phyloP scores from a whole-genome alignment of 345 rosid genomes.

The Moricandia moricandioides region DNA sequence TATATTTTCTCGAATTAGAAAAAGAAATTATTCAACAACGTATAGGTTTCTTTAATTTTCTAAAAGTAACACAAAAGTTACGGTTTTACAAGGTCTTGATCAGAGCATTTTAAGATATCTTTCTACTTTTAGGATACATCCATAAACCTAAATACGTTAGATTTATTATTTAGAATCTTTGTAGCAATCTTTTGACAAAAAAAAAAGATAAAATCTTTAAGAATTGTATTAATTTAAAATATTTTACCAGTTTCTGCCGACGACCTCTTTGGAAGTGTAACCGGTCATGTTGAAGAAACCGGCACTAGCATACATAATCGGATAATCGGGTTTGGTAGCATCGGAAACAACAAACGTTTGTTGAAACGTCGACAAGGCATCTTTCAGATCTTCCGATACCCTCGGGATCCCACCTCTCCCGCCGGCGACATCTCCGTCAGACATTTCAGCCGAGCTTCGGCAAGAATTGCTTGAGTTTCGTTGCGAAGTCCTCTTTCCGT shows the following conservation, averaged over 20 bases:
- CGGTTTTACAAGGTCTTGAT: background rate
- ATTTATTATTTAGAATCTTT: too few relatives aligned
- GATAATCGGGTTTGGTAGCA: constrained; percentile 86
- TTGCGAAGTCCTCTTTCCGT: constrained; percentile 44
- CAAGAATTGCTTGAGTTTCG: constrained; percentile 70
- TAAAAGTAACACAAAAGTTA: background rate
- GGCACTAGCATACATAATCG: constrained; percentile 93
- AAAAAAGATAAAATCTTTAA: background rate
- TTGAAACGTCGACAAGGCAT: constrained; percentile 82
- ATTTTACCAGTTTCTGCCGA: constrained; percentile 91
- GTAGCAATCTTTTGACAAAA: background rate
- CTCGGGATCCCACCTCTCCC: constrained; percentile 56
- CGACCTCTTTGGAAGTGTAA: constrained; percentile 83
- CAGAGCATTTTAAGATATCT: background rate
- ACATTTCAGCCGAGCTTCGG: constrained; percentile 67
- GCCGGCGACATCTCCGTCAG: constrained; percentile 48
- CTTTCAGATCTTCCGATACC: constrained; percentile 74
- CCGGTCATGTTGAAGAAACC: constrained; percentile 99
- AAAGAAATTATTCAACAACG: background rate
- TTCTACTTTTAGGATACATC: background rate
- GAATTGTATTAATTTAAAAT: background rate
- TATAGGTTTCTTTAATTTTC: background rate
- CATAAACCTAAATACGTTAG: background rate
- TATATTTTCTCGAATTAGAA: too few relatives aligned
- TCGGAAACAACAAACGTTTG: constrained; percentile 96